Percentiles rank a stretch among this genome's conserved stretches.
phyloP scores from a whole-genome alignment of 2,329 filamentous ascomycete species.

The Alternaria infectoria region DNA sequence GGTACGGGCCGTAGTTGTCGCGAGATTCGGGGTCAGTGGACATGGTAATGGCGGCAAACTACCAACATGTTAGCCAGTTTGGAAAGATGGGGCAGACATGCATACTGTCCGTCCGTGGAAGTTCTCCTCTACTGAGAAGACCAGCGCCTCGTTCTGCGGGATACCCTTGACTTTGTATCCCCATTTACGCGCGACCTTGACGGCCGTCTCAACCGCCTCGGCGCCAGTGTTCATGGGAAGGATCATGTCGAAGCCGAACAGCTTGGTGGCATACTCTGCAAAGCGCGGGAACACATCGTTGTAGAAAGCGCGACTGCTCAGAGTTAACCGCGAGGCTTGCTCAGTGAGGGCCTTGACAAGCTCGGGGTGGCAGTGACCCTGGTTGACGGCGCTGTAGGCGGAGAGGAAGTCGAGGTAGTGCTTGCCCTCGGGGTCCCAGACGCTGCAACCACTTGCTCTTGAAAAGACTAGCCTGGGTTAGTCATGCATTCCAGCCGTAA shows the following conservation, averaged over 20 bases:
- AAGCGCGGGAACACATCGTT: slow-evolving; percentile 98
- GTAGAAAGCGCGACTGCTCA: slow-evolving; percentile 95
- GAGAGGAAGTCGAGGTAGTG: slow-evolving; percentile 98
- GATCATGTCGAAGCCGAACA: slow-evolving; percentile 97
- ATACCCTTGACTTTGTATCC: slow-evolving; percentile 96
- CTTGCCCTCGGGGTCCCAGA: slow-evolving; percentile 93
- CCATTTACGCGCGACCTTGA: slow-evolving; percentile 98
- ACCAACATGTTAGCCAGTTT: slow-evolving; percentile 17
- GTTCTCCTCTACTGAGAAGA: slow-evolving; percentile 87
- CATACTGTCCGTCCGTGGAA: slow-evolving; percentile 94
- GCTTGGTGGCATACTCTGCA: slow-evolving; percentile 86
- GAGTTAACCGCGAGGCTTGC: slow-evolving; percentile 85
- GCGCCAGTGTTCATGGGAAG: slow-evolving; percentile 98
- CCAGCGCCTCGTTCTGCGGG: slow-evolving; percentile 78
- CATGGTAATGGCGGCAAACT: slow-evolving; percentile 95
- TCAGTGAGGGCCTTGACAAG: slow-evolving; percentile 88
- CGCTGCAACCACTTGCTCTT: slow-evolving; percentile 80
- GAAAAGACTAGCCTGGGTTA: slow-evolving; percentile 64
- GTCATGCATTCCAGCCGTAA: not conserved
- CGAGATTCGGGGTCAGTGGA: slow-evolving; percentile 94
- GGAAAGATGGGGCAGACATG: slow-evolving; percentile 14
- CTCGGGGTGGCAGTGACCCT: slow-evolving; percentile 97
- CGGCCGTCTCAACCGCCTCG: slow-evolving; percentile 92
- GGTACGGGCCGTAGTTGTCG: slow-evolving; percentile 95
- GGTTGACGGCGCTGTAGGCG: slow-evolving; percentile 97